Percentiles rank a stretch among this genome's conserved stretches.
phyloP scores from a whole-genome alignment of 768 basidiomycete genomes.

The Phanerodontia chrysosporium region DNA sequence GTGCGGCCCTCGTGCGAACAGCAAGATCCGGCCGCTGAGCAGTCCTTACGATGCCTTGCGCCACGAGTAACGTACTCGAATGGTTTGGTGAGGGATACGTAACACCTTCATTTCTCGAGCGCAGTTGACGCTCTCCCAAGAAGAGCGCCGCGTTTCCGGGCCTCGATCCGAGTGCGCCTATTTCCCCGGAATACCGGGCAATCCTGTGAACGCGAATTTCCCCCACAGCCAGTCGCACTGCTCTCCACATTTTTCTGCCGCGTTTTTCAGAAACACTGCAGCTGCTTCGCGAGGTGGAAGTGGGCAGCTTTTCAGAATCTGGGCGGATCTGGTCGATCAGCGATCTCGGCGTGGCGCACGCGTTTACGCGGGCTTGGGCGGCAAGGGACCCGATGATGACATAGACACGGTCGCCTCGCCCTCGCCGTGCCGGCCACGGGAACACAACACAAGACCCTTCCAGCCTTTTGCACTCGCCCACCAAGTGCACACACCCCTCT shows the following conservation, averaged over 20 bases:
- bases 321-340: not conserved
- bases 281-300: too few relatives aligned
- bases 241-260: not conserved
- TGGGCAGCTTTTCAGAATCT: not conserved
- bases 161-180: not conserved
- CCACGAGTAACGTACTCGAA: too few relatives aligned
- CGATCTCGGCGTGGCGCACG: not conserved
- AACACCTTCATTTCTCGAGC: too few relatives aligned
- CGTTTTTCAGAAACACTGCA: not conserved
- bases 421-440: not conserved
- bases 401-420: not conserved
- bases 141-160: not conserved
- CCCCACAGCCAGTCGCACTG: not conserved
- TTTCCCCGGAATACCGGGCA: not conserved
- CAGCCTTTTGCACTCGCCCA: not conserved
- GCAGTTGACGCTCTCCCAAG: too few relatives aligned
- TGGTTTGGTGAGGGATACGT: too few relatives aligned
- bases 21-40: too few relatives aligned
- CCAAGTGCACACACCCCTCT: not conserved
- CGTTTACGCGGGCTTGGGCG: not conserved
- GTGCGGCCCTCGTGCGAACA: too few relatives aligned
- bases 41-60: too few relatives aligned
- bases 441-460: not conserved
- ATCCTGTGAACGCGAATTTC: not conserved
- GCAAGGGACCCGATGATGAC: not conserved